A percentile compares a stretch with the other conserved stretches of the same genome.
phyloP scores from a whole-genome alignment of 257 asterid genomes.

The Fraxinus anomala region DNA sequence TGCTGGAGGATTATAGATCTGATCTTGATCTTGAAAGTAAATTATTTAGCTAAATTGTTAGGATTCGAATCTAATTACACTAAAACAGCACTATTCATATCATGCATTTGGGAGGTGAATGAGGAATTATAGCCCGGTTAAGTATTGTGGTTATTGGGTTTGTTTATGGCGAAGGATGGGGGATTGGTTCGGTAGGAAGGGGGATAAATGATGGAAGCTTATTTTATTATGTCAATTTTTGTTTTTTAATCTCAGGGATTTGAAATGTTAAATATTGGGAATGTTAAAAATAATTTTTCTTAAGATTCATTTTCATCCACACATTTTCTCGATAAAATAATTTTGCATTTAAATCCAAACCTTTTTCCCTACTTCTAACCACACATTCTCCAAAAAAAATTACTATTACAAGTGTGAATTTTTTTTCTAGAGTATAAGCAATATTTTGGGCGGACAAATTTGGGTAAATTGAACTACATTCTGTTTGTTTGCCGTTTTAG shows the following conservation, averaged over 20 bases:
- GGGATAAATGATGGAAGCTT: background rate
- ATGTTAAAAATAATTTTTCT: too few relatives aligned
- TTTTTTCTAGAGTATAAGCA: background rate
- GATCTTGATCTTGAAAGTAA: conserved; percentile 31
- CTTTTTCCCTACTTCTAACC: too few relatives aligned
- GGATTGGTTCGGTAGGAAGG: conserved; percentile 11
- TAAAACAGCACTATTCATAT: background rate
- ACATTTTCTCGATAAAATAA: too few relatives aligned
- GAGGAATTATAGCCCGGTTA: conserved; percentile 22
- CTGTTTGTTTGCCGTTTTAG: background rate
- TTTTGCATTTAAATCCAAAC: too few relatives aligned
- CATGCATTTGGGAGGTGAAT: conserved; percentile 9
- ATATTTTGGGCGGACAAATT: background rate
- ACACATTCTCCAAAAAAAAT: too few relatives aligned
- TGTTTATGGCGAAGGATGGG: background rate
- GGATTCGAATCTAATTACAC: conserved; percentile 15
- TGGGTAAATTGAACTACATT: background rate
- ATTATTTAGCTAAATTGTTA: background rate
- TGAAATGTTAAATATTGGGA: background rate
- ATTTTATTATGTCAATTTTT: background rate
- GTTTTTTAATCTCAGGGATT: background rate
- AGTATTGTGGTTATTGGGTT: conserved; percentile 4
- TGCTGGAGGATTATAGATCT: conserved; percentile 33
- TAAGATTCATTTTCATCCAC: too few relatives aligned
- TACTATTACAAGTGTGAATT: too few relatives aligned